Evolutionary conservation across 2,329 filamentous ascomycete species (phyloP), one percentile per base, ranked within the genome.

Genomic region (Drechslera avenae): DNA sequence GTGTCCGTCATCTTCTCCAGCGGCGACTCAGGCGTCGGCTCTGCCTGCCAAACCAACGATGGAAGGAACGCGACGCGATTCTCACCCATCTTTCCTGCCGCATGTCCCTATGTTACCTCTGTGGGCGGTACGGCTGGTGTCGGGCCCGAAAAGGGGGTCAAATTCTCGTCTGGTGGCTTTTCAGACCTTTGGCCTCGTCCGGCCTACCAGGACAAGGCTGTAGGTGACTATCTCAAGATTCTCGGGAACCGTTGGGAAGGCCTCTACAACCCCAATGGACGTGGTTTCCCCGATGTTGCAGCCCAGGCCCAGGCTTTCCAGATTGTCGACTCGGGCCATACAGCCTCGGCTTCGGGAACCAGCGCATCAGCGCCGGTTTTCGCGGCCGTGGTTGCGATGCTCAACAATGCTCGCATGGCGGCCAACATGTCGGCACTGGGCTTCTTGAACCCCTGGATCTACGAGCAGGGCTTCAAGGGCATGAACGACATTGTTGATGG

Each of bases 401-500:
- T 76, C 40, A 75, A 75, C 62, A 73, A 71, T 36, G 72, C 72
- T 31, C 71, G 69, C n/a, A 43, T 71, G 4, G 63, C 70, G 5
- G 61, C 66, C 4, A 71, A 67, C 26, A 67, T 71, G 48, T 62
- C 71, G 14, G 53, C 64, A 1, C 57, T 75, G 2, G 73, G 74
- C 2, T 75, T 74, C 59, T 56, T 76, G 23, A 76, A 75, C 52
- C 72, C 72, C 9, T 74, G 71, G 72, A 66, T 75, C 33, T 75
- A 82, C 60, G 71, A 68, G 18, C 54, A 74, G 31, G 76, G 75
- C 16, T 69, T 71, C 52, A 59, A 68, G 16, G 79, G 77, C 2
- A 68, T 82, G 39, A 81, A 73, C 2, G 80, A 82, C 59, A 81
- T 82, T 44, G 71, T 76, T 10, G 59, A 74, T 23, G 80, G 79